A percentile compares a stretch with the other conserved stretches of the same genome.
Evolutionary conservation across 176 grass and related monocot genomes (phyloP).

Genomic region (Avena insularis): DNA sequence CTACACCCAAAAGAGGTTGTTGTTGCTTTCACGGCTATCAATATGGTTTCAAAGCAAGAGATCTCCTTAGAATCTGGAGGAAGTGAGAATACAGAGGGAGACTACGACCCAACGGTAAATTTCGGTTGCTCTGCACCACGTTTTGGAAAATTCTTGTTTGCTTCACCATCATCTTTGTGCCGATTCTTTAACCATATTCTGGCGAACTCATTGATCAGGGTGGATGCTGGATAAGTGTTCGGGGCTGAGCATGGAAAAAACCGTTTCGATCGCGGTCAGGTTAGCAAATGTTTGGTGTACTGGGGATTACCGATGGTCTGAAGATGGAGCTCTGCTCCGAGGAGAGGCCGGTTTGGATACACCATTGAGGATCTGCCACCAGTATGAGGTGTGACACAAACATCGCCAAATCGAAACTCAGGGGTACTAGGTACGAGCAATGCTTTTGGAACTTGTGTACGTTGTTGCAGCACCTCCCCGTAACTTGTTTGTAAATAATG

Average conservation of each 20-base stretch:
- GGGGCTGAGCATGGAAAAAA: slow-evolving; percentile 73
- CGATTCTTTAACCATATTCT: not conserved
- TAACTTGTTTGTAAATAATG: slow-evolving; percentile 14
- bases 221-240: slow-evolving; percentile 89
- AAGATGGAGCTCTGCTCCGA: slow-evolving; percentile 93
- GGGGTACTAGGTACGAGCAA: not conserved
- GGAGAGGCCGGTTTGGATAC: slow-evolving; percentile 76
- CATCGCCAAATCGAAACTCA: slow-evolving; percentile 34
- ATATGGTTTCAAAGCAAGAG: slow-evolving; percentile 70
- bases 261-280: slow-evolving; percentile 62
- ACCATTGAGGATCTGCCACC: slow-evolving; percentile 70
- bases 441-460: not conserved
- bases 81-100: slow-evolving; percentile 75
- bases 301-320: slow-evolving; percentile 74
- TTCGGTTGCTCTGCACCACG: not conserved
- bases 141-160: not conserved
- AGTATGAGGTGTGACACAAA: slow-evolving; percentile 74
- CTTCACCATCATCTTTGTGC: not conserved
- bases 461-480: not conserved
- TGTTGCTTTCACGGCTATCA: slow-evolving; percentile 69
- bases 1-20: slow-evolving; percentile 81
- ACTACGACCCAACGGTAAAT: slow-evolving; percentile 77
- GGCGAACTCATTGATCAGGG: slow-evolving; percentile 43
- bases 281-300: slow-evolving; percentile 77
- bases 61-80: slow-evolving; percentile 57